Conservation (phyloP, 805 yeast genomes). For the Candida tallmaniae region DNA sequence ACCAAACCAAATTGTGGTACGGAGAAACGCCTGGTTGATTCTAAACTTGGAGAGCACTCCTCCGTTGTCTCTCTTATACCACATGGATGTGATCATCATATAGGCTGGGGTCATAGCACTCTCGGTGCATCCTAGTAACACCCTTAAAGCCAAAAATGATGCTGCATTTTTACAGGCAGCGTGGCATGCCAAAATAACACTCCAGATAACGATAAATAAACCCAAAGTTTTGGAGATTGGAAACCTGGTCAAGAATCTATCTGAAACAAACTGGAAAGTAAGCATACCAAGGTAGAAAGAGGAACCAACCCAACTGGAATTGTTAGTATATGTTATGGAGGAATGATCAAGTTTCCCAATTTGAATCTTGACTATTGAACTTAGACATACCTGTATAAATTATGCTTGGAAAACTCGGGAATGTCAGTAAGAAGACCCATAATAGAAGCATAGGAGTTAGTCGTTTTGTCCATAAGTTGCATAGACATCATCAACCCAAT, state of each 20-base stretch:
- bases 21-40: conserved; percentile 41
- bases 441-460: conserved; percentile 33
- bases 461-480: conserved; percentile 32
- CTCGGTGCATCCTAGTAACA: conserved; percentile 52
- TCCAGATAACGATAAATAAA: conserved; percentile 49
- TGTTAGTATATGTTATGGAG: conserved; percentile 8
- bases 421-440: conserved; percentile 44
- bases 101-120: conserved; percentile 53
- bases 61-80: conserved; percentile 41
- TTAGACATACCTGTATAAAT: too few species aligned
- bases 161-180: conserved; percentile 50
- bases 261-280: conserved; percentile 47
- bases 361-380: too few species aligned
- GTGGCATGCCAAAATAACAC: conserved; percentile 46
- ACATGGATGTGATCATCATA: conserved; percentile 56
- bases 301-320: conserved; percentile 34
- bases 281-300: conserved; percentile 53
- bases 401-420: too few species aligned
- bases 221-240: conserved; percentile 52
- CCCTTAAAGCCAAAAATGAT: conserved; percentile 48
- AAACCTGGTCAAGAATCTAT: conserved; percentile 28
- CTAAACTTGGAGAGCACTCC: not conserved
- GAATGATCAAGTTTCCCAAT: too few species aligned
- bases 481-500: conserved; percentile 19
- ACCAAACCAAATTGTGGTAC: conserved; percentile 30